phyloP scores from a whole-genome alignment of 352 stramenopile genomes.

The Thalassiosira exigua region DNA sequence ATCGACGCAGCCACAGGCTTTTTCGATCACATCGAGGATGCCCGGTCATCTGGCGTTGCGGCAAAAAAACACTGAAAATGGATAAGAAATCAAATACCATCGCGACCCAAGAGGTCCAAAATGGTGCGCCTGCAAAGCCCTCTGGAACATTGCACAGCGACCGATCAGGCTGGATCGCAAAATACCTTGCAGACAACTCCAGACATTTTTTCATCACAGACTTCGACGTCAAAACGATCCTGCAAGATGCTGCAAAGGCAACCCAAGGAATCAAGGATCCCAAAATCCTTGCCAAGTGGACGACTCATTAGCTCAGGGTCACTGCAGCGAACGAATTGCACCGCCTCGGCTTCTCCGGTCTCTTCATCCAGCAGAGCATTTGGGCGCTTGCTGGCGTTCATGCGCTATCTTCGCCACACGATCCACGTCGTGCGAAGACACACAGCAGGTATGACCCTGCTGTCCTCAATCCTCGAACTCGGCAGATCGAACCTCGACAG shows the following conservation, averaged over 20 bases:
- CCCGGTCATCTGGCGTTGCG: conserved; percentile 3
- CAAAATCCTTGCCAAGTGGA: background rate
- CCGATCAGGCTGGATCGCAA: background rate
- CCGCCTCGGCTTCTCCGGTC: background rate
- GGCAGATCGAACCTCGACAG: background rate
- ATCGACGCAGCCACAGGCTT: background rate
- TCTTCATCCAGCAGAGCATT: conserved; percentile 18
- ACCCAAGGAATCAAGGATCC: background rate
- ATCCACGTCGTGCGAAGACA: background rate
- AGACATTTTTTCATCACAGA: background rate
- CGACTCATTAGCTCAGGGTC: conserved; percentile 5
- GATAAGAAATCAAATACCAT: conserved; percentile 11
- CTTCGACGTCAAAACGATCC: background rate
- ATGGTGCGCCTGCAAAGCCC: conserved; percentile 4
- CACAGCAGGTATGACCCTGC: background rate
- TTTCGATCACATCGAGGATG: background rate
- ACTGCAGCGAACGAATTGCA: conserved; percentile 16
- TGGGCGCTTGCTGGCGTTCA: conserved; percentile 14
- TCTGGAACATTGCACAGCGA: background rate
- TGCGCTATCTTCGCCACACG: conserved; percentile 19
- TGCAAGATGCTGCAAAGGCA: background rate
- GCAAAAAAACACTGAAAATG: conserved; percentile 26
- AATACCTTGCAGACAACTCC: no score
- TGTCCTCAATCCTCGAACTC: background rate
- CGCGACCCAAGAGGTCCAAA: background rate